A percentile compares a stretch with the other conserved stretches of the same genome.
These are phyloP conservation scores for Didymella pomorum DNA, from an alignment of 2,329 filamentous ascomycete genomes.

Conservation along the genomic window DNA sequence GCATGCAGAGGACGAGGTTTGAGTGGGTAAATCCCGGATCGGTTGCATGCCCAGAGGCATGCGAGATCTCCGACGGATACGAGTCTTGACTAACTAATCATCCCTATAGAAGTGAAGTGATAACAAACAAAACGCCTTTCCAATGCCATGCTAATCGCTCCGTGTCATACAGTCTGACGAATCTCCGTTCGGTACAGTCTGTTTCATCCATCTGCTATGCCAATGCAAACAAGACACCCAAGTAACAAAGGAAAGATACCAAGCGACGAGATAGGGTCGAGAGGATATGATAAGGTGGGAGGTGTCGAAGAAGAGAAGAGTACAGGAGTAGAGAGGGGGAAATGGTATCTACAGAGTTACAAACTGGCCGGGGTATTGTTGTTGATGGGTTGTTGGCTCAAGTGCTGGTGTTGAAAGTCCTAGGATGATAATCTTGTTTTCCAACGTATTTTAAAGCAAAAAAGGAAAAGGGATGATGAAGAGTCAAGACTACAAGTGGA, in stretches of 20 bases:
- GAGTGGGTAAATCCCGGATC: slow-evolving; percentile 52
- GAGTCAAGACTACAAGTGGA: slow-evolving; percentile 65
- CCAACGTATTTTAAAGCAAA: slow-evolving; percentile 30
- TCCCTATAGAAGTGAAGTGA: slow-evolving; percentile 44
- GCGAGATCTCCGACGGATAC: slow-evolving; percentile 48
- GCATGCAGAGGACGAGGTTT: slow-evolving; percentile 23
- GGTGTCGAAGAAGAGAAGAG: slow-evolving; percentile 21
- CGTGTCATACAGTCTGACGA: slow-evolving; percentile 24
- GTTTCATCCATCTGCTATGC: slow-evolving; percentile 25
- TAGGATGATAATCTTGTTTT: slow-evolving; percentile 39
- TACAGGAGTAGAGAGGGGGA: slow-evolving; percentile 36
- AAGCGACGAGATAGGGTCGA: slow-evolving; percentile 36
- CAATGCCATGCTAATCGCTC: slow-evolving; percentile 23
- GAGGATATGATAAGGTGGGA: slow-evolving; percentile 28
- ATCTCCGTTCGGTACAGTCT: slow-evolving; percentile 25
- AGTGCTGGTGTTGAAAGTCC: slow-evolving; percentile 25
- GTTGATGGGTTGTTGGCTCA: slow-evolving; percentile 23
- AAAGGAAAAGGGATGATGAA: slow-evolving; percentile 47
- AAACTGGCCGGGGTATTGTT: slow-evolving; percentile 38
- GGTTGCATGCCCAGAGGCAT: slow-evolving; percentile 24
- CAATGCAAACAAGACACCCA: slow-evolving; percentile 31
- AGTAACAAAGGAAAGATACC: slow-evolving; percentile 49
- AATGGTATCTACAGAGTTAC: slow-evolving; percentile 53
- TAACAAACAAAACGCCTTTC: slow-evolving; percentile 23
- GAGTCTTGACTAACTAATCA: slow-evolving; percentile 53